Evolutionary conservation across 192 early-diverging fungal genomes (phyloP).

Genomic region (Gaertneriomyces sp.): DNA sequence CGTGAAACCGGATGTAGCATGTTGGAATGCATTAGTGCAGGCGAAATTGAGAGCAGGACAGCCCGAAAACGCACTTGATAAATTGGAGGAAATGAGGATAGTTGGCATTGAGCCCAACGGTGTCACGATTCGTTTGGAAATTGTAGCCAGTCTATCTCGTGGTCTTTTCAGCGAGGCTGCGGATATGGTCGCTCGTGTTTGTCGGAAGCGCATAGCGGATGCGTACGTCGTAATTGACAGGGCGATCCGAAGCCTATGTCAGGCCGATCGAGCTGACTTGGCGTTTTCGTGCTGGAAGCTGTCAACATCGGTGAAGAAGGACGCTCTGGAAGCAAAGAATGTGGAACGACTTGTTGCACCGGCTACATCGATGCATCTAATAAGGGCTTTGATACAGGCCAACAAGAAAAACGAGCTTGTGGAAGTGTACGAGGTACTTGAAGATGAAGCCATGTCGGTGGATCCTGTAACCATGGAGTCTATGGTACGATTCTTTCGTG

Average conservation of each 20-base stretch:
- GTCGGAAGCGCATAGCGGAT: not conserved
- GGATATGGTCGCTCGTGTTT: conserved; percentile 9
- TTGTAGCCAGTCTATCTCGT: not conserved
- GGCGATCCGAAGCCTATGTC: not conserved
- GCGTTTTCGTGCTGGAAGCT: not conserved
- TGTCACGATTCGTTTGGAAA: conserved; percentile 4
- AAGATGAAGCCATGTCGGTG: no score
- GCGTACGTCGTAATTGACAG: conserved; percentile 4
- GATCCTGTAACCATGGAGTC: no score
- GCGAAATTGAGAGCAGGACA: conserved; percentile 9
- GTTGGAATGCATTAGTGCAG: conserved; percentile 7
- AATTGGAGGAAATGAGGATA: not conserved
- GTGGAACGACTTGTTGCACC: not conserved
- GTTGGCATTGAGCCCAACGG: conserved; percentile 2
- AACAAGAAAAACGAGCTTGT: no score
- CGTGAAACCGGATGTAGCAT: conserved; percentile 6
- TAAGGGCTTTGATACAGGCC: no score
- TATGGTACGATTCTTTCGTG: no score
- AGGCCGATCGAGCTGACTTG: not conserved
- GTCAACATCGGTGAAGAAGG: no score
- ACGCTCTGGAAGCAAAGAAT: not conserved
- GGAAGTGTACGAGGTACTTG: no score
- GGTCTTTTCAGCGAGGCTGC: conserved; percentile 5
- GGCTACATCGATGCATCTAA: no score
- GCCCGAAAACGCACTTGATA: not conserved